Evolutionary conservation across 495 filamentous ascomycete genomes (phyloP), one percentile per base, ranked within the genome.

Genomic region (Penicillium lagena): DNA sequence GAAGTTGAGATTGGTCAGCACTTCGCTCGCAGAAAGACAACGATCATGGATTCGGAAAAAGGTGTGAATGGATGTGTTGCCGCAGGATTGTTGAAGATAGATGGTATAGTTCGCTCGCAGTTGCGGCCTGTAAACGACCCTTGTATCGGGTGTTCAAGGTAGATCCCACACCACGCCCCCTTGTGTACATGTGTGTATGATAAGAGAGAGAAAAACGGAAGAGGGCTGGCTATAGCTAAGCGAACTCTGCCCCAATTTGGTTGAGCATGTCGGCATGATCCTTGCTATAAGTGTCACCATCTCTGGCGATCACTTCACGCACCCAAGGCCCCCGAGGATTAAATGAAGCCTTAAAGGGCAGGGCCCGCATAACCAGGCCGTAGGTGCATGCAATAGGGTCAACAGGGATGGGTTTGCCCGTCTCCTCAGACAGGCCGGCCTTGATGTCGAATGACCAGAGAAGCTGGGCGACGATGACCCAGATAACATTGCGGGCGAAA

Each of bases 191-290:
- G 48, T 15, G 11, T 39, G 37, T 29, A 29, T 13, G n/a, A 12
- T 29, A 11, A 39, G 12, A 29, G 37, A 29, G 9, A 22, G 22
- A 7, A 7, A 29, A 12, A n/a, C 5, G 37, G 12, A 44, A 22
- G 33, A 29, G 17, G 7, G 17, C 10, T 40, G 14, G 29, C 36
- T 55, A 55, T 17, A 52, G 12, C 38, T 50, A 52, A 35, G 46
- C 36, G 29, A 58, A 50, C 43, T 55, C 49, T 10, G 33, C 37
- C 31, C 55, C 55, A 47, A 71, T 51, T 13, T 46, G 51, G 33
- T 66, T 47, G 7, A 70, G 55, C 44, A 65, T 39, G n/a, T 47
- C 47, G 8, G 42, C 55, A 43, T 64, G 50, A 35, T 66, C 54
- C 45, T 49, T 42, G 29, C 31, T 37, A 42, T 49, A 52, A 15